Base-by-base conservation (phyloP, 2,329 filamentous ascomycete genomes). In the Fusarium sp. region DNA sequence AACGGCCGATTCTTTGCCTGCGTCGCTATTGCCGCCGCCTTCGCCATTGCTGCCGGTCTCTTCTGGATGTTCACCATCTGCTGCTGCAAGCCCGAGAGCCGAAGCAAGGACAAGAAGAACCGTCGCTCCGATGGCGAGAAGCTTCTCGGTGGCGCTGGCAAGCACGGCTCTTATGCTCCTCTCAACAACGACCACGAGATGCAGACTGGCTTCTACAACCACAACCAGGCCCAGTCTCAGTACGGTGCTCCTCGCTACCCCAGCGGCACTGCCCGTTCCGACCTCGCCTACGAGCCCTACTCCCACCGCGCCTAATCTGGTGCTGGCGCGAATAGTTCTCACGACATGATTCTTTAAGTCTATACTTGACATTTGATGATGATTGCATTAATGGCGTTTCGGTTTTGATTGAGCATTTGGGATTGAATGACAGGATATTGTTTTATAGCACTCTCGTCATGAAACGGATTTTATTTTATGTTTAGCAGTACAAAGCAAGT, bases 1-100 rank as follows among this genome's bases (percentile, higher is more conserved):
- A 92, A 94, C 81, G 87, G 78, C 30, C 82, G 84, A 61, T 95
- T 92, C 82, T 88, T 96, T 55, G 85, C 85, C 35, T 81, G 89
- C 20, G 87, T 91, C 73, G 97, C 94, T 93, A 83, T 98, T 62
- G 90, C 90, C 43, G 90, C 90, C 39, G 92, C 87, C 27, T 94
- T 96, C 76, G 90, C 91, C 65, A 77, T 96, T 33, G 92, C 79
- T 41, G 90, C 91, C 9, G 88, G 87, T 68, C 81, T 97, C 76
- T 97, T 98, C 90, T 98, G 96, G 95, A 82, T 94, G 75, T 88
- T 96, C 78, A 93, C 90, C 79, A 87, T 92, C 75, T 98, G 95
- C 90, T 98, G 94, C 54, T 75, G 73, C 72, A 92, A 93, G 73
- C 79, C 79, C 15, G 79, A 80, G 57, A 70, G 73, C 65, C 69